Evolutionary conservation across 768 basidiomycete species (phyloP).

Genomic region (Tricholoma saponaceum): DNA sequence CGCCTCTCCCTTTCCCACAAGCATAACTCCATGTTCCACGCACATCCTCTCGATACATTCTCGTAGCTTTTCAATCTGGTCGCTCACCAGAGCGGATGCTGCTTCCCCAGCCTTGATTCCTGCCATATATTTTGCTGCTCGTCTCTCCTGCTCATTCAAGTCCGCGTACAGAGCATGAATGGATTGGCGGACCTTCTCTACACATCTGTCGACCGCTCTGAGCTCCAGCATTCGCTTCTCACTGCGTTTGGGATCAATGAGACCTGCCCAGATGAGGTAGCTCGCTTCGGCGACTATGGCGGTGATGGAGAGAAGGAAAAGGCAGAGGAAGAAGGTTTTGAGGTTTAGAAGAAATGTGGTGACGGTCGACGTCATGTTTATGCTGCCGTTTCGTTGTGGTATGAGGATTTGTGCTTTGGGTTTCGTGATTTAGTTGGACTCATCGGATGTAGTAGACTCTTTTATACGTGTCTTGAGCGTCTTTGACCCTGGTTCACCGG

Average conservation of each 20-base stretch:
- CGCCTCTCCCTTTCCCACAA: not conserved
- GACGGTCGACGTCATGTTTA: not conserved
- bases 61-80: not conserved
- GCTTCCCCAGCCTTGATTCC: not conserved
- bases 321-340: not conserved
- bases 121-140: not conserved
- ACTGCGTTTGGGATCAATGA: not conserved
- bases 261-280: not conserved
- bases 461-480: not conserved
- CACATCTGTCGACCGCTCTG: not conserved
- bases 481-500: not conserved
- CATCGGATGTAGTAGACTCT: not conserved
- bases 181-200: not conserved
- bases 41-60: too few relatives aligned
- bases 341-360: not conserved
- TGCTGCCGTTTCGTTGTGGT: not conserved
- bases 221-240: not conserved
- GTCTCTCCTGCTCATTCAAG: not conserved
- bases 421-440: not conserved
- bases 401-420: not conserved
- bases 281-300: not conserved
- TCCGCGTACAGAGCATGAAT: not conserved
- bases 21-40: too few relatives aligned
- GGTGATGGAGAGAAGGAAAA: not conserved
- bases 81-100: not conserved